Evolutionary conservation across 192 early-diverging fungal genomes (phyloP).

Genomic region (Dispira parvispora): DNA sequence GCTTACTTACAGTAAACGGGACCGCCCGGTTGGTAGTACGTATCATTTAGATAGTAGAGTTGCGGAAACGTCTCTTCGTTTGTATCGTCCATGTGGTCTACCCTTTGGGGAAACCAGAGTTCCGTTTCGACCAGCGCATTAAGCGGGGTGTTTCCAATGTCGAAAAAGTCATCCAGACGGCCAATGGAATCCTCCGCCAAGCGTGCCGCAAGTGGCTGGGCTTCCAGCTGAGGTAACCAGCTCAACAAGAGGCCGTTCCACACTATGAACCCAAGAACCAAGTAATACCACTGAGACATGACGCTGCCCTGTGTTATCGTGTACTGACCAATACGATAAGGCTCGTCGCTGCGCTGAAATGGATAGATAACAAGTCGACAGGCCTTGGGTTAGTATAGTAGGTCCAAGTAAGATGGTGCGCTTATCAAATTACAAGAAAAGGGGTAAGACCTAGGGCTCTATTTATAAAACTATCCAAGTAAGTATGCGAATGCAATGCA

Average conservation of each 20-base stretch:
- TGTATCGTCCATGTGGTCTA: constrained; percentile 21
- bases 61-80: constrained; percentile 23
- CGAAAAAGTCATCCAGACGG: background rate
- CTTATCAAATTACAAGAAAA: too few relatives aligned
- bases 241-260: background rate
- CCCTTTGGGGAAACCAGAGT: constrained; percentile 24
- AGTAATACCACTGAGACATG: too few relatives aligned
- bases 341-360: too few relatives aligned
- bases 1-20: constrained; percentile 18
- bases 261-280: background rate
- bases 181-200: background rate
- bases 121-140: constrained; percentile 10
- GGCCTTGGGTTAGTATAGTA: too few relatives aligned
- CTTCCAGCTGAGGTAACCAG: background rate
- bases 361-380: too few relatives aligned
- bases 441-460: too few relatives aligned
- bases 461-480: too few relatives aligned
- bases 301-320: too few relatives aligned
- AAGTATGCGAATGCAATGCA: too few relatives aligned
- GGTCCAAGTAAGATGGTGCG: too few relatives aligned
- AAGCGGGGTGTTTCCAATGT: background rate
- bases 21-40: constrained; percentile 21
- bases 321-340: too few relatives aligned
- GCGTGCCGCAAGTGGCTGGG: background rate
- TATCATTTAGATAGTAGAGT: constrained; percentile 22